A percentile compares a stretch with the other conserved stretches of the same genome.
Evolutionary conservation across 352 stramenopile species (phyloP).

Genomic region (Phytophthora fragariaefolia): DNA sequence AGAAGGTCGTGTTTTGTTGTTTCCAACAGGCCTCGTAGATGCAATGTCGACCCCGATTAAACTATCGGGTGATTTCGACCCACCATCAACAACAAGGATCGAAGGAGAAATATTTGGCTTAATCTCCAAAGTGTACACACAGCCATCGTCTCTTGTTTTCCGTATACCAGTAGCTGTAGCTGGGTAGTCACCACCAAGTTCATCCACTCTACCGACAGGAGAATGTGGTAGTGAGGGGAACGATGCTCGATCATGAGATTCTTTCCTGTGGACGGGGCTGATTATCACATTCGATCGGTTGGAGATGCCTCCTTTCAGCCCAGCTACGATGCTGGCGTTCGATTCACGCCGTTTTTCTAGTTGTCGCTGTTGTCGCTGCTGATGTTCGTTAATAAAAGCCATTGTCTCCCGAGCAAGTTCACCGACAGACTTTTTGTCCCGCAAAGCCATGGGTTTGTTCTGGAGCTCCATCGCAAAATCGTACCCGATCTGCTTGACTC

Average conservation of each 20-base stretch:
- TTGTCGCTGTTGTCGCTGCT: slow-evolving; percentile 30
- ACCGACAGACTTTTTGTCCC: slow-evolving; percentile 59
- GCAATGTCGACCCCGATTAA: slow-evolving; percentile 43
- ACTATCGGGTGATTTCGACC: slow-evolving; percentile 24
- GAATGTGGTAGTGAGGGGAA: slow-evolving; percentile 31
- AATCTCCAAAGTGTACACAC: background rate
- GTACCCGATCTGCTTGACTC: slow-evolving; percentile 63
- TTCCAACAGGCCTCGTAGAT: slow-evolving; percentile 40
- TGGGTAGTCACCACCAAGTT: background rate
- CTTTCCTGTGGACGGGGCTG: slow-evolving; percentile 13
- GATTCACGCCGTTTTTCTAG: slow-evolving; percentile 17
- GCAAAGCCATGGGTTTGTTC: slow-evolving; percentile 35
- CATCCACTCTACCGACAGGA: slow-evolving; percentile 11
- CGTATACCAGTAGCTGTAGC: background rate
- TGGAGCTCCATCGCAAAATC: slow-evolving; percentile 67
- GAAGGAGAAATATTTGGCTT: background rate
- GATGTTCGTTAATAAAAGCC: slow-evolving; percentile 52
- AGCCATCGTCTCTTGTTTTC: background rate
- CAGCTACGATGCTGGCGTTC: background rate
- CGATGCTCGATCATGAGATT: slow-evolving; percentile 6
- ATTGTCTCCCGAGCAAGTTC: slow-evolving; percentile 72
- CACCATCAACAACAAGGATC: slow-evolving; percentile 23
- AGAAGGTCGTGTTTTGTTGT: slow-evolving; percentile 18
- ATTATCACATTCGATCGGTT: background rate
- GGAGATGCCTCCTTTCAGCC: background rate